phyloP scores from a whole-genome alignment of 78 protist genomes.

The Dictyostelium firmibasis region DNA sequence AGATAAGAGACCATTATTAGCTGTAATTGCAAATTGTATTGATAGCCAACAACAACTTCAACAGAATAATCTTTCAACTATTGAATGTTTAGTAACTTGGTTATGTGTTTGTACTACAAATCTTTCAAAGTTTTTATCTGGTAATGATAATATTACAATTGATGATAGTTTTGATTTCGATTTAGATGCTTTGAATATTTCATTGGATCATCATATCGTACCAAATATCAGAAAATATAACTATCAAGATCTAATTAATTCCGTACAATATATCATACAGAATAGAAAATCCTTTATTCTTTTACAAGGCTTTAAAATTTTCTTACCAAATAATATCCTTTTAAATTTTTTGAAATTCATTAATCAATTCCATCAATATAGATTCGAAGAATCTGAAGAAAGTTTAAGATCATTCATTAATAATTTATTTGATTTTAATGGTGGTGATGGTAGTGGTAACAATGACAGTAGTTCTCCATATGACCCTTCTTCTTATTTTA shows the following conservation, averaged over 20 bases:
- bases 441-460: background rate
- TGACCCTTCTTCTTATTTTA: background rate
- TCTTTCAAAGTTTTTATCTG: background rate
- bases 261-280: conserved; percentile 6
- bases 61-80: background rate
- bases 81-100: conserved; percentile 61
- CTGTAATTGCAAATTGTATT: conserved; percentile 46
- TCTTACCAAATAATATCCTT: conserved; percentile 28
- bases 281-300: conserved; percentile 50
- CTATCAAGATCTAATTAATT: background rate
- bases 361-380: conserved; percentile 58
- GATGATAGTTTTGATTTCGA: conserved; percentile 58
- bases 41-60: background rate
- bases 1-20: conserved; percentile 31
- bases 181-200: conserved; percentile 26
- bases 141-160: no score
- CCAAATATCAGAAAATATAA: conserved; percentile 17
- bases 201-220: conserved; percentile 25
- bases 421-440: background rate
- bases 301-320: conserved; percentile 55
- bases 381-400: conserved; percentile 66
- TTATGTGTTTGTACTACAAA: conserved; percentile 11
- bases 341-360: conserved; percentile 35
- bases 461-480: no score
- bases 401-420: conserved; percentile 14